Evolutionary conservation across 345 rosid genomes (phyloP), one percentile per base, ranked within the genome.

Genomic region (Gynandropsis gynandra): DNA sequence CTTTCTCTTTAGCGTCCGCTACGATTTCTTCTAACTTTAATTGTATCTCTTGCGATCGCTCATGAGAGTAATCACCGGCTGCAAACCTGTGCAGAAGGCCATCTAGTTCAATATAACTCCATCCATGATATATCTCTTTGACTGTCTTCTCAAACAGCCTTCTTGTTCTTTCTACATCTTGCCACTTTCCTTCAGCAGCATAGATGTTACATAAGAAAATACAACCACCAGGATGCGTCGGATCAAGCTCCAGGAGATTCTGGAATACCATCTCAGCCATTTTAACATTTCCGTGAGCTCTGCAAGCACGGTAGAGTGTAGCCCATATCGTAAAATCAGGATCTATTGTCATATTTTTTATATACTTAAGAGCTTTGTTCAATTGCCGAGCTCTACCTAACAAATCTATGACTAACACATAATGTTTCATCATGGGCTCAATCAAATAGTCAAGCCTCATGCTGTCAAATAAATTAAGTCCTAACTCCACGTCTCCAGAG

Each of bases 271-370:
- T 56, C 51, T 74, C 75, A 32, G 74, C 62, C 67, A 66, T 70
- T 62, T 61, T 52, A 11, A 64, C 42, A 44, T 75, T 66, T 11
- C 66, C 80, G 63, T 68, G 79, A 35, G 53, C 78, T 69, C 72
- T 77, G 59, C 77, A 70, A 64, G 90, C 80, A 50, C 82, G 71
- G 39, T 77, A 74, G 17, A 80, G 76, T 37, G 76, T 73, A 66
- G 75, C 80, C 82, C 84, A 80, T 44, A 75, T 70, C 45, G 76
- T 64, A 42, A 72, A 62, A 78, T 76, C 80, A 53, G 87, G 82
- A 60, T 50, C 46, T 58, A 75, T 57, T 12, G 80, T 73, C 90
- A 80, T 83, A 38, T 24, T 40, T 13, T 65, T 33, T 36, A 80
- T 72, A 50, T 75, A 69, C 47, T 62, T 61, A 27, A 77, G 61